Conservation (phyloP, 495 filamentous ascomycete genomes). For the Amniculicola lignicola region DNA sequence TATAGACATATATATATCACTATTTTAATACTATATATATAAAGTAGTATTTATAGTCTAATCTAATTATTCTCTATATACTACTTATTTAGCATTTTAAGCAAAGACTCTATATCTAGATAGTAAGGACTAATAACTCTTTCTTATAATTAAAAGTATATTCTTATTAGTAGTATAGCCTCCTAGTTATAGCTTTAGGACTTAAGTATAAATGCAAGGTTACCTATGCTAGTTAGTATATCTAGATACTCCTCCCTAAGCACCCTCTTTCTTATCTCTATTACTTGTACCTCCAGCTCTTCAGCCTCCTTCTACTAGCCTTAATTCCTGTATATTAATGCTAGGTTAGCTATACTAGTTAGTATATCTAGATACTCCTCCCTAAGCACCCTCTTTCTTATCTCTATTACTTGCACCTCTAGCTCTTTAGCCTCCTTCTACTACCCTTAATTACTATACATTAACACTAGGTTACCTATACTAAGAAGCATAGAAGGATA, state of each 20-base stretch:
- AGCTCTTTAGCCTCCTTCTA: conserved; percentile 11
- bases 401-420: conserved; percentile 15
- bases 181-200: neutral
- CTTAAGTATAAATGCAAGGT: neutral
- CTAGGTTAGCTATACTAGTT: no score
- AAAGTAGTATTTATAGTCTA: no score
- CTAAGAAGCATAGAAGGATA: conserved; percentile 1
- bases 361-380: neutral
- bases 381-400: conserved; percentile 1
- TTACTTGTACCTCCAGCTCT: neutral
- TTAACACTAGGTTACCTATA: conserved; percentile 4
- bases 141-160: neutral
- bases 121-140: neutral
- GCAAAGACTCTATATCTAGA: neutral
- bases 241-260: no score
- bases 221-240: neutral
- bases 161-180: neutral
- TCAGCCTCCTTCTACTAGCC: neutral
- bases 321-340: neutral
- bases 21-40: no score
- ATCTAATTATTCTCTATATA: neutral
- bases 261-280: neutral
- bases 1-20: no score
- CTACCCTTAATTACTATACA: neutral
- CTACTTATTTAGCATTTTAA: neutral